Evolutionary conservation across 2,329 filamentous ascomycete genomes (phyloP).

Genomic region (Verticillium alfalfae): DNA sequence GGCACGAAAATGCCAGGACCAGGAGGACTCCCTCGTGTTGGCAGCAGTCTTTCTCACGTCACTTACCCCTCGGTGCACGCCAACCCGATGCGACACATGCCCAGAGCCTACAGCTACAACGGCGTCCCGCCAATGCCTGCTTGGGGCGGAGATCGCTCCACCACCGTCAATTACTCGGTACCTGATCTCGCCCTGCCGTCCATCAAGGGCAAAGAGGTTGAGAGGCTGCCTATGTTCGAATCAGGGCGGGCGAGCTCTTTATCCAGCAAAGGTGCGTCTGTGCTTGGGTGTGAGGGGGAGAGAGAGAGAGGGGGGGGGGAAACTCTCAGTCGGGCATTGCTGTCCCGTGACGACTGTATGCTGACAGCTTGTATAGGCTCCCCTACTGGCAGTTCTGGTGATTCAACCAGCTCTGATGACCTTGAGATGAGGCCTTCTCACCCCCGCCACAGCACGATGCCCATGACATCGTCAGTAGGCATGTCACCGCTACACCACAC

Average conservation of each 20-base stretch:
- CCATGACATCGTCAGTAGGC: not conserved
- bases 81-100: conserved; percentile 30
- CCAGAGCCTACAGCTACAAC: conserved; percentile 37
- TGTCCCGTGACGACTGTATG: not conserved
- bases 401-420: conserved; percentile 32
- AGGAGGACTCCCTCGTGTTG: conserved; percentile 30
- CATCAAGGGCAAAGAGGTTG: conserved; percentile 37
- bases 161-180: conserved; percentile 21
- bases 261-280: conserved; percentile 27
- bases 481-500: not conserved
- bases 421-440: conserved; percentile 28
- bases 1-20: conserved; percentile 28
- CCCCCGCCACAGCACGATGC: conserved; percentile 8
- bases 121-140: conserved; percentile 23
- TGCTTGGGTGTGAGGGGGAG: not conserved
- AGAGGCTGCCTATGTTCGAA: conserved; percentile 22
- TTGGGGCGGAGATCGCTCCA: conserved; percentile 20
- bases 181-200: conserved; percentile 19
- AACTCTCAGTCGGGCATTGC: not conserved
- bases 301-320: not conserved
- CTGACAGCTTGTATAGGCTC: conserved; percentile 8
- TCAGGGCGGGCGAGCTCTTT: conserved; percentile 27
- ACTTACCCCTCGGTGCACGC: conserved; percentile 37
- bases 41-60: conserved; percentile 40
- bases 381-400: conserved; percentile 27